A percentile compares a stretch with the other conserved stretches of the same genome.
Evolutionary conservation across 768 basidiomycete species (phyloP).

Genomic region (Mycena leptocephala): DNA sequence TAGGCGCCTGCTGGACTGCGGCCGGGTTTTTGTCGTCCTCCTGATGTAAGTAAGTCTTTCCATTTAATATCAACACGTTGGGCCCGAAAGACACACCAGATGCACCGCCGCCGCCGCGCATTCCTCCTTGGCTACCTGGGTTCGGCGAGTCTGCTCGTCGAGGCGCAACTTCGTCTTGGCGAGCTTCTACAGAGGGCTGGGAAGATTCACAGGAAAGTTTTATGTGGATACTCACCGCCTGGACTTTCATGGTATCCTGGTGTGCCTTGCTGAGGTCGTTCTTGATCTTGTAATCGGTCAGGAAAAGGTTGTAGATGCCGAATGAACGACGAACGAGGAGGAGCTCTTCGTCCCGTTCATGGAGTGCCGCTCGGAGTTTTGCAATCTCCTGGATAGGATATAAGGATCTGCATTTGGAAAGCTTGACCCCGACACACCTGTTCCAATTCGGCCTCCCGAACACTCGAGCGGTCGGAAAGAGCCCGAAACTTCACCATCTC

Average conservation of each 20-base stretch:
- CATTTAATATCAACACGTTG: too few species aligned
- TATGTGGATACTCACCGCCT: neutral
- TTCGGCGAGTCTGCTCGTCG: neutral
- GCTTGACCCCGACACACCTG: too few species aligned
- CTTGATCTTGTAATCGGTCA: neutral
- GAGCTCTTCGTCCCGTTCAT: neutral
- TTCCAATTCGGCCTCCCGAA: too few species aligned
- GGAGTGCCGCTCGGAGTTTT: neutral
- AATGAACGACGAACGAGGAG: neutral
- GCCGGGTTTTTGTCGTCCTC: too few species aligned
- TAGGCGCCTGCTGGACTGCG: too few species aligned
- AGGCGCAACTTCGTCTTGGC: neutral
- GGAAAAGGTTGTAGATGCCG: neutral
- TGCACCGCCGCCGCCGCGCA: too few species aligned
- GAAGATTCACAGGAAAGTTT: too few species aligned
- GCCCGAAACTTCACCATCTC: too few species aligned
- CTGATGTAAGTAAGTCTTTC: too few species aligned
- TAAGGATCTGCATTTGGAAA: too few species aligned
- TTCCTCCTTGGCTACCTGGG: neutral
- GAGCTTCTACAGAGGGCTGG: neutral
- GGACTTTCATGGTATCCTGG: neutral
- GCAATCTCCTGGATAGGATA: neutral
- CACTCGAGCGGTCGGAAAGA: too few species aligned
- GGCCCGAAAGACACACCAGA: neutral
- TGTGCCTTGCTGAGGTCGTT: neutral